phyloP scores from a whole-genome alignment of 1,284 basidiomycete genomes.

The Cronartium quercuum region DNA sequence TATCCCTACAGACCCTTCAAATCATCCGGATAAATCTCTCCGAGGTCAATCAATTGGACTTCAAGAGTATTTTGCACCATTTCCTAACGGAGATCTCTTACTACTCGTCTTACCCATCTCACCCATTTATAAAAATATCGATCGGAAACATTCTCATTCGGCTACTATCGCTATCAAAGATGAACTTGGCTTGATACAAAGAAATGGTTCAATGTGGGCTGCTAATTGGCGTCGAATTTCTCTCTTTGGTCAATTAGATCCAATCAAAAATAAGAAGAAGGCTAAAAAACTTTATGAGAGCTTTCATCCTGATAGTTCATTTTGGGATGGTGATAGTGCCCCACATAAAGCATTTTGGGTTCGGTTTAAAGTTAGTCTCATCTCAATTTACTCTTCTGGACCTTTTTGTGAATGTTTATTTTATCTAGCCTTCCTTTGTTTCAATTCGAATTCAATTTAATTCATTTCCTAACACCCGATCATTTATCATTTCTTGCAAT shows the following conservation, averaged over 20 bases:
- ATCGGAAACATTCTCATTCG: background rate
- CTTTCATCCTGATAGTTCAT: slow-evolving; percentile 23
- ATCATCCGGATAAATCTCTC: slow-evolving; percentile 7
- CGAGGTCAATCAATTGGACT: background rate
- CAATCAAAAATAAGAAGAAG: background rate
- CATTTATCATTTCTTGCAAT: too few species aligned
- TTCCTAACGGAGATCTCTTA: slow-evolving; percentile 22
- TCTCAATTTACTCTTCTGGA: too few species aligned
- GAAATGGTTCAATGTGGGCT: slow-evolving; percentile 12
- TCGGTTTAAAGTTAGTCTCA: background rate
- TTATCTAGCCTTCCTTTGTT: background rate
- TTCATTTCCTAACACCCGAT: background rate
- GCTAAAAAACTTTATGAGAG: slow-evolving; percentile 21
- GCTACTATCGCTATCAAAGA: slow-evolving; percentile 24
- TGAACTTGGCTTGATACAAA: slow-evolving; percentile 2
- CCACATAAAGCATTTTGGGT: slow-evolving; percentile 28
- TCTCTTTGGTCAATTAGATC: slow-evolving; percentile 5
- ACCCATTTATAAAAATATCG: slow-evolving; percentile 14
- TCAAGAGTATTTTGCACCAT: slow-evolving; percentile 30
- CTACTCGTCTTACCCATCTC: slow-evolving; percentile 30
- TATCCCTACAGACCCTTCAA: background rate
- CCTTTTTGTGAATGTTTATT: background rate
- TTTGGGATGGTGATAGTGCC: slow-evolving; percentile 7
- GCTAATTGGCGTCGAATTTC: slow-evolving; percentile 25
- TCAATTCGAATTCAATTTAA: background rate